Evolutionary conservation across 495 filamentous ascomycete species (phyloP).

Genomic region (Xylona heveae): DNA sequence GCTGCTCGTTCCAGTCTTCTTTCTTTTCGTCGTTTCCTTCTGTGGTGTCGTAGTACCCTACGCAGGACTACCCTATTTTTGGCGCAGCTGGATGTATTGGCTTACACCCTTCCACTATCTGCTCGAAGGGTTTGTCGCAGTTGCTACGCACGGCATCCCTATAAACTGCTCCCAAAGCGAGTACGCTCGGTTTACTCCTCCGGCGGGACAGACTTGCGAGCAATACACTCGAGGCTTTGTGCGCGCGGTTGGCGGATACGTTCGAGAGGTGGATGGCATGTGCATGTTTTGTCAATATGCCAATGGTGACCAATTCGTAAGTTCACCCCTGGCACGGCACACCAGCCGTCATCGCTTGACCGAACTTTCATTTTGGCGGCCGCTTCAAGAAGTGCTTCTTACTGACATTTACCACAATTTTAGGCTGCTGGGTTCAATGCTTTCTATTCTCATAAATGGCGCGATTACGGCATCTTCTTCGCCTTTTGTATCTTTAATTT

Average conservation of each 20-base stretch:
- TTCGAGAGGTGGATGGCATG: constrained; percentile 11
- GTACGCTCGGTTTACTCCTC: constrained; percentile 28
- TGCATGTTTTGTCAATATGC: constrained; percentile 19
- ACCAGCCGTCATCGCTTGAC: too few species aligned
- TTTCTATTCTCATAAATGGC: constrained; percentile 14
- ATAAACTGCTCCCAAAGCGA: constrained; percentile 29
- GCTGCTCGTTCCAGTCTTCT: constrained; percentile 42
- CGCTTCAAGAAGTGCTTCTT: too few species aligned
- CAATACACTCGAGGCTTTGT: constrained; percentile 20
- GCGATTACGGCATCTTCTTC: constrained; percentile 29
- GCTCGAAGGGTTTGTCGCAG: constrained; percentile 31
- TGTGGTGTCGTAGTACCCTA: constrained; percentile 42
- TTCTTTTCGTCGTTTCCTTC: constrained; percentile 34
- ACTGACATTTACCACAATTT: too few species aligned
- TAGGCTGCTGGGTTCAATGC: constrained; percentile 11
- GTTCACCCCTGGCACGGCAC: neutral
- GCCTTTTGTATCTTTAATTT: constrained; percentile 35
- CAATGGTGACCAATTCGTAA: constrained; percentile 13
- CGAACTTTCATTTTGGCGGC: too few species aligned
- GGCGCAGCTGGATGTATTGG: constrained; percentile 44
- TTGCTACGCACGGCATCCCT: constrained; percentile 29
- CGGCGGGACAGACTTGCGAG: constrained; percentile 25
- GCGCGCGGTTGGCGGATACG: constrained; percentile 14
- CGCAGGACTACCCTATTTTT: constrained; percentile 31
- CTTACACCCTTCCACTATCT: constrained; percentile 42